Evolutionary conservation across 2,329 filamentous ascomycete species (phyloP), one percentile per base, ranked within the genome.

Genomic region (Aspergillus texensis): DNA sequence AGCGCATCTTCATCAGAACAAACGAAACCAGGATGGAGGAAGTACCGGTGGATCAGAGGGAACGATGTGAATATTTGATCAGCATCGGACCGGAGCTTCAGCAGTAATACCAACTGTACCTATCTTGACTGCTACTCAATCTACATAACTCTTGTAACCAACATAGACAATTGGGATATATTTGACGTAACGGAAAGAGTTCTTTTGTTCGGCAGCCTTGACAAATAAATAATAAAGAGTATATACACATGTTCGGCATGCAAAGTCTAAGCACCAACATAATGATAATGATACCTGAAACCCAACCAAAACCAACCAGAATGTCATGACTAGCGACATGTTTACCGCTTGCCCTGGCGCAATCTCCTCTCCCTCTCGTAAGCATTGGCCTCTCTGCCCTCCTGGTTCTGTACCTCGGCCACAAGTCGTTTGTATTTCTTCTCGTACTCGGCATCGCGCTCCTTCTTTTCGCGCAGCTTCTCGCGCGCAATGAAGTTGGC

Each of bases 371-470:
- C 93, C 72, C 90, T 86, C 80, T 96, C 94, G 85, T 98, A 98
- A 56, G 86, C 87, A 80, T 98, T 98, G 50, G 88, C 85, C 78
- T 95, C 94, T 63, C 85, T 83, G 1, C 94, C 94, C 78, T 97
- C 95, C 81, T 97, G 91, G 70, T 91, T 92, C 81, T 99, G 94
- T 72, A 99, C 97, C 85, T 97, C 94, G 11, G 94, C 92, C 70
- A 98, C 88, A 65, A 99, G 84, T 68, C 91, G 88, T 84, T 91
- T 92, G 83, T 94, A 96, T 86, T 98, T 98, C 84, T 91, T 92
- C 84, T 98, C 94, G 84, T 99, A 98, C 68, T 92, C 93, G 62
- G 87, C 88, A 83, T 98, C 95, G 82, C 88, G 90, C 82, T 92
- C 91, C 85, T 94, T 97, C 89, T 98, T 98, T 83, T 96, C 85